A percentile compares a stretch with the other conserved stretches of the same genome.
Conservation (phyloP, 192 early-diverging fungal genomes). For the Dissophora globulifera region DNA sequence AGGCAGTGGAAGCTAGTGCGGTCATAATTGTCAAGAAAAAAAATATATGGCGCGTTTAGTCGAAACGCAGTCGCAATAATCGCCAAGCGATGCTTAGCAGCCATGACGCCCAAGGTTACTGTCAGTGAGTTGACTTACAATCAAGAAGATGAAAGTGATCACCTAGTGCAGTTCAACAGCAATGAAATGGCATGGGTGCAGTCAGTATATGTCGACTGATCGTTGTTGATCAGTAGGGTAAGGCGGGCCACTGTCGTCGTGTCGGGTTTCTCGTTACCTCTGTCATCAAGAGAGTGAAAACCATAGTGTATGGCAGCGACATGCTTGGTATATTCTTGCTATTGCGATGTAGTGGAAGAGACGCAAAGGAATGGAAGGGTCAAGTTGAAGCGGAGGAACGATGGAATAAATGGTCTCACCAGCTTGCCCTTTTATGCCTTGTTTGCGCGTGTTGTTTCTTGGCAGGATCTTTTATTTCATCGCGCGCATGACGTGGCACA, state of each 20-base stretch:
- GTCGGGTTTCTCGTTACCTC: constrained; percentile 47
- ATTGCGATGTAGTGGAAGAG: neutral
- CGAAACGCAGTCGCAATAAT: too few species aligned
- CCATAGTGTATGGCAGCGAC: constrained; percentile 60
- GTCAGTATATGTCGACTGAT: too few species aligned
- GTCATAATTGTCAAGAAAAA: neutral
- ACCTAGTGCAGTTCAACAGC: constrained; percentile 18
- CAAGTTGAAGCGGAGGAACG: neutral
- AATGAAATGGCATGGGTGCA: too few species aligned
- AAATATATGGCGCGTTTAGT: neutral
- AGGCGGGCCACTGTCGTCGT: too few species aligned
- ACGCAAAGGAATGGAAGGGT: neutral
- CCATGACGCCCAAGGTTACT: too few species aligned
- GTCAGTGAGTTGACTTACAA: too few species aligned
- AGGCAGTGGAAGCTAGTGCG: constrained; percentile 60
- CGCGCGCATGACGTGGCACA: constrained; percentile 29
- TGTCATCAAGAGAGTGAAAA: constrained; percentile 55
- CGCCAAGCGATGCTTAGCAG: too few species aligned
- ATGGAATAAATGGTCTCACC: neutral
- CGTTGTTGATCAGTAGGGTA: too few species aligned
- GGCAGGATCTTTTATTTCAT: too few species aligned
- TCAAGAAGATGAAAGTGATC: constrained; percentile 52
- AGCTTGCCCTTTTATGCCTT: neutral
- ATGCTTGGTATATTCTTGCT: constrained; percentile 18
- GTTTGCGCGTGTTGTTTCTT: too few species aligned